Base-by-base conservation (phyloP, 2,329 filamentous ascomycete genomes). In the Aspergillus sp. region DNA sequence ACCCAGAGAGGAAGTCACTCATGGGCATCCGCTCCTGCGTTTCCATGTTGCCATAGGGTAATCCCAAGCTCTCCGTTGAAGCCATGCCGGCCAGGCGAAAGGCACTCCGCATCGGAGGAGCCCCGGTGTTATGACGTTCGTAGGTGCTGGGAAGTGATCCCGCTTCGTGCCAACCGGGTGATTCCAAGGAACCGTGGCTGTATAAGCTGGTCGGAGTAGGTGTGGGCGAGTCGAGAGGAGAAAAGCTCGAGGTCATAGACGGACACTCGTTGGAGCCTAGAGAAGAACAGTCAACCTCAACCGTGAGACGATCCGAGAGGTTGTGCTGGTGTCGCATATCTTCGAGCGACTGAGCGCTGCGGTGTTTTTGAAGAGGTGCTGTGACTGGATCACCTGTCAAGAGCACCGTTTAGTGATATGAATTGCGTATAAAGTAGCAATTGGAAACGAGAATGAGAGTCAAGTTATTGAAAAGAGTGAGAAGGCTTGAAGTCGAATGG, bases 161-260 rank as follows among this genome's bases (percentile, higher is more conserved):
- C 9, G 63, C 60, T 23, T 76, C 73, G 54, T 70, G 73, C 73
- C 73, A 76, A 4, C 66, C 61, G 0, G 73, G 73, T 0, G 73
- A 75, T 33, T 72, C 69, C 58, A 76, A 50, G 7, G 73, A 73
- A 17, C 67, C 64, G 53, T 75, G 73, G 58, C 73, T 74, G 58
- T 75, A 75, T 23, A 75, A 61, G 54, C 71, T 75, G 25, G 73
- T 74, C 3, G 73, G 73, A 2, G 73, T 76, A 2, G 72, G 73
- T 17, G 71, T 76, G 0, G 73, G 73, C 31, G 73, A 76, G 45
- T 76, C 73, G 64, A 75, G 66, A 54, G 73, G 72, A 17, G 73
- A 76, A 60, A 75, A 76, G 56, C 72, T 74, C 14, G 72, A 73
- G 44, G 66, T 69, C 71, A 74, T 75, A 17, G 73, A 75, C 6